Percentiles rank a stretch among this genome's conserved stretches.
Conservation (phyloP, 2,329 filamentous ascomycete genomes). For the Grosmannia huntii region DNA sequence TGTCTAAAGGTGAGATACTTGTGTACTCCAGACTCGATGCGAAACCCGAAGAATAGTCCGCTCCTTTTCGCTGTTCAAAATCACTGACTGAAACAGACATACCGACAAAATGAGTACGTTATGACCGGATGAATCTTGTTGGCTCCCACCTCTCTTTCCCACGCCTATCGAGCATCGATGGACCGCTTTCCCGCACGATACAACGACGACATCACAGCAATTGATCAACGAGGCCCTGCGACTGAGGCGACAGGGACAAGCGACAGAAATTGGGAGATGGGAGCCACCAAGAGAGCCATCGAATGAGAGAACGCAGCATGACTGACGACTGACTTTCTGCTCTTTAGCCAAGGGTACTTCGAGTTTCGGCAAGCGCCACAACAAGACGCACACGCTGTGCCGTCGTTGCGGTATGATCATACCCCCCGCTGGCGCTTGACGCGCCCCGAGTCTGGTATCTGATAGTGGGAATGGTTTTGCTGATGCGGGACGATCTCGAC, state of each 20-base stretch:
- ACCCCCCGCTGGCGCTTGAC: slow-evolving; percentile 1
- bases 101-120: slow-evolving; percentile 46
- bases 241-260: slow-evolving; percentile 8
- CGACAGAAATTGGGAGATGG: background rate
- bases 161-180: slow-evolving; percentile 8
- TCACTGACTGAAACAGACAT: slow-evolving; percentile 14
- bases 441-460: background rate
- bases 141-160: background rate
- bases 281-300: background rate
- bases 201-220: background rate
- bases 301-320: background rate
- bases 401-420: slow-evolving; percentile 83
- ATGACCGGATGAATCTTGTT: background rate
- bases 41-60: background rate
- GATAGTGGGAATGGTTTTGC: background rate
- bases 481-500: slow-evolving; percentile 6
- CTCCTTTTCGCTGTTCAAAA: background rate
- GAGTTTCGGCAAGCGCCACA: slow-evolving; percentile 54
- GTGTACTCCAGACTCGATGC: background rate
- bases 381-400: slow-evolving; percentile 97
- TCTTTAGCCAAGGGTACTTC: slow-evolving; percentile 42
- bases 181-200: slow-evolving; percentile 6
- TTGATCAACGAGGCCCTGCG: slow-evolving; percentile 10
- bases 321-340: background rate
- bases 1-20: slow-evolving; percentile 4